Base-by-base conservation (phyloP, 768 basidiomycete species). In the Lentinula sp. region DNA sequence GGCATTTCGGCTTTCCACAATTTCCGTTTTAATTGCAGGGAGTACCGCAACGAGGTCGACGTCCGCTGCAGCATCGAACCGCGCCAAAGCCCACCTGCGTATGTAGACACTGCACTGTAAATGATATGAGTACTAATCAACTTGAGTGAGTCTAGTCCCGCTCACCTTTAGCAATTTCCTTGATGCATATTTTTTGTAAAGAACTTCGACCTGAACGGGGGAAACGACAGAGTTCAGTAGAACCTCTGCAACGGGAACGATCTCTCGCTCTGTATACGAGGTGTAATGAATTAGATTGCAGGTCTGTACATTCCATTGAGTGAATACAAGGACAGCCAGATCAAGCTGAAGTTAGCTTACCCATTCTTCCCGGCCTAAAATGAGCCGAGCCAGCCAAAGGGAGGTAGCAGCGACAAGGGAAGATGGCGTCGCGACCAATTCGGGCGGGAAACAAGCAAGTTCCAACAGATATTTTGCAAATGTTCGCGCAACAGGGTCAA, bases 401-500 rank as follows among this genome's bases (percentile, higher is more conserved):
- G 90, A 80, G 13, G 95, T 88, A 2, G 94, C 95, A 28, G 95
- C 93, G 71, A 97, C 80, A 65, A 94, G 69, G 28, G 92, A 95
- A 3, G 96, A 93, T 15, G 91, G 85, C 5, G 86, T 86, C 28
- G 83, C 82, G 62, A 99, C 81, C 63, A 99, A 75, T 13, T 88
- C 78, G 84, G 92, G 91, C 67, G 98, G 93, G 15, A 99, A 79
- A 60, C 89, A 87, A 5, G 85, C 85, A 49, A 98, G 93, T 78
- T 98, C 97, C 66, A 98, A 75, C 40, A 98, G 81, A 74, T 94
- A 99, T 74, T 99, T 98, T 45, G 86, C 95, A 15, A 98, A 80
- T 0, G 96, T 97, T 64, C 96, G 77, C 31, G 89, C 90, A 69
- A 93, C 88, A 61, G 95, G 86, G 67, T 98, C 93, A 72, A 96